phyloP scores from a whole-genome alignment of 768 basidiomycete species.

The Tulasnella sp. region DNA sequence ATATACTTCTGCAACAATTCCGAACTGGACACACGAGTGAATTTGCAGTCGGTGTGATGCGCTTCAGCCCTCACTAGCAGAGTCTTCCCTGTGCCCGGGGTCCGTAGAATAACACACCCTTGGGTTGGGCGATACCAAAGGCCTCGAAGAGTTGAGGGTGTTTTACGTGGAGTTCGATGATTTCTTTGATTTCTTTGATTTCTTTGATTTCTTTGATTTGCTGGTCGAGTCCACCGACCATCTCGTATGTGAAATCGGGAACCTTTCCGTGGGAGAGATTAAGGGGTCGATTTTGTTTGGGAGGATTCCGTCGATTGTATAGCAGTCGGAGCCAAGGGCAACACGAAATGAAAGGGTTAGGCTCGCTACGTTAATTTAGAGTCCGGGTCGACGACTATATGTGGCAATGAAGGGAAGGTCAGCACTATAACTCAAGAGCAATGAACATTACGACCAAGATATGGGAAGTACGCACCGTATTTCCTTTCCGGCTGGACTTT shows the following conservation, averaged over 20 bases:
- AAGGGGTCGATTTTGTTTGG: conserved; percentile 98
- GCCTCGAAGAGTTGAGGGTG: conserved; percentile 95
- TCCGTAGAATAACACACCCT: conserved; percentile 90
- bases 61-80: conserved; percentile 91
- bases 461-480: conserved; percentile 95
- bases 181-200: too few species aligned
- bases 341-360: conserved; percentile 84
- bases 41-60: conserved; percentile 95
- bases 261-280: conserved; percentile 98
- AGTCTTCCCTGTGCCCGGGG: conserved; percentile 98
- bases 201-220: conserved; percentile 98
- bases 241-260: conserved; percentile 97
- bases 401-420: background rate
- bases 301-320: conserved; percentile 91
- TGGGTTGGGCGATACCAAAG: conserved; percentile 93
- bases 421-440: background rate
- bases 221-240: conserved; percentile 98
- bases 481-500: conserved; percentile 99
- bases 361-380: conserved; percentile 62
- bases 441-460: too few species aligned
- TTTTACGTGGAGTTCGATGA: conserved; percentile 94
- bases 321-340: conserved; percentile 90
- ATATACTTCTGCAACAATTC: conserved; percentile 98
- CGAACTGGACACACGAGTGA: conserved; percentile 88
- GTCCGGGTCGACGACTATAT: conserved; percentile 84